phyloP scores from a whole-genome alignment of 352 stramenopile species.

The Globisporangium canariense region DNA sequence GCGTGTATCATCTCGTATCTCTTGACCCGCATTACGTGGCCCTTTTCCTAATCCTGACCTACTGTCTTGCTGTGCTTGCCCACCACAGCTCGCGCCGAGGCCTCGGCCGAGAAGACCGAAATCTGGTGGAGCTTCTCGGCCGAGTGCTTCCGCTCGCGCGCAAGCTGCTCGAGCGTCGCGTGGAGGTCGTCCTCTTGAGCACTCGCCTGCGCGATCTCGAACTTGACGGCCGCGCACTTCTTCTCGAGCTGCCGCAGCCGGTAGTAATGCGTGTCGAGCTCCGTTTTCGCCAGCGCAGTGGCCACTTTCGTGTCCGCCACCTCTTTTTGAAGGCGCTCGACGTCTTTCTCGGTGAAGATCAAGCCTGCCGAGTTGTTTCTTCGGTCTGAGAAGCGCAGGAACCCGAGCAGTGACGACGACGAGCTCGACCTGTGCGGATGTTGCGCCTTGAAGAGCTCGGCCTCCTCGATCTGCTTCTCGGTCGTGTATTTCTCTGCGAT shows the following conservation, averaged over 20 bases:
- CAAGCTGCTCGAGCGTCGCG: slow-evolving; percentile 49
- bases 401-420: slow-evolving; percentile 22
- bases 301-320: slow-evolving; percentile 63
- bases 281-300: slow-evolving; percentile 49
- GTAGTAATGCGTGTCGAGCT: slow-evolving; percentile 61
- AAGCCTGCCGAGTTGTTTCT: slow-evolving; percentile 14
- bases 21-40: background rate
- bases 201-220: slow-evolving; percentile 59
- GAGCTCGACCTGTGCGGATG: slow-evolving; percentile 23
- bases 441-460: slow-evolving; percentile 48
- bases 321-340: slow-evolving; percentile 60
- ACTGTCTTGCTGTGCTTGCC: background rate
- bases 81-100: slow-evolving; percentile 4
- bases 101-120: slow-evolving; percentile 41
- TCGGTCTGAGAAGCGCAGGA: slow-evolving; percentile 19
- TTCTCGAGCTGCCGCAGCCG: slow-evolving; percentile 56
- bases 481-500: slow-evolving; percentile 74
- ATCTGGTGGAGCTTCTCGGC: slow-evolving; percentile 61
- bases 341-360: slow-evolving; percentile 43
- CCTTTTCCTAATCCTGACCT: background rate
- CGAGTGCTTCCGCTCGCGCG: slow-evolving; percentile 36
- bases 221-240: slow-evolving; percentile 53
- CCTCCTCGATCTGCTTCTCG: slow-evolving; percentile 59
- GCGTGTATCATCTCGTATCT: background rate
- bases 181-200: slow-evolving; percentile 63